Evolutionary conservation across 139 green algal species (phyloP).

Genomic region (Yamagishiella unicocca): DNA sequence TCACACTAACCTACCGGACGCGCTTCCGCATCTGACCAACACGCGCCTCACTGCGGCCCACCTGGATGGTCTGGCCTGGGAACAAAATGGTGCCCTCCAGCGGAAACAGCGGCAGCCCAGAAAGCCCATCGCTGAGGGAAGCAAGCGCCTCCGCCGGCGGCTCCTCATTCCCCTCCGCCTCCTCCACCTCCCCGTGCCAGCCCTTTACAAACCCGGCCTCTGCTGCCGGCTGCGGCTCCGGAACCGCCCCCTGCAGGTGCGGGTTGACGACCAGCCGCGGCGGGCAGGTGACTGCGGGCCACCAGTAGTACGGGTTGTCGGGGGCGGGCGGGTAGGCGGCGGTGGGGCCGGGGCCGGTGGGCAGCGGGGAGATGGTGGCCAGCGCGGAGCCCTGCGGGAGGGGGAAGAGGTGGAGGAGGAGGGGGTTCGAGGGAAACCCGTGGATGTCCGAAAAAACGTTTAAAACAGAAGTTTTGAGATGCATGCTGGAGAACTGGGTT

Average conservation of each 20-base stretch:
- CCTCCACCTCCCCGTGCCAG: not conserved
- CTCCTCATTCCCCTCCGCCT: not conserved
- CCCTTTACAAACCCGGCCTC: not conserved
- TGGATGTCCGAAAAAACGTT: no score
- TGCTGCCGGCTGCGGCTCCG: not conserved
- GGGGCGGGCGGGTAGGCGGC: not conserved
- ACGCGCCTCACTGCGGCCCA: not conserved
- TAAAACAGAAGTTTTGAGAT: no score
- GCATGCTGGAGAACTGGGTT: no score
- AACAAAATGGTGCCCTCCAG: conserved; percentile 11
- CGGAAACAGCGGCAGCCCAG: conserved; percentile 28
- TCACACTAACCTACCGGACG: no score
- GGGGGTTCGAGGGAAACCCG: not conserved
- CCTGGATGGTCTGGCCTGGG: conserved; percentile 42
- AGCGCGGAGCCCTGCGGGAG: not conserved
- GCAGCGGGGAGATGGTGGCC: not conserved
- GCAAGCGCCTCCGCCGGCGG: not conserved
- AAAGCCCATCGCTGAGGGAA: not conserved
- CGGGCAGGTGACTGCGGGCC: not conserved
- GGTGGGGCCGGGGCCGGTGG: conserved; percentile 32
- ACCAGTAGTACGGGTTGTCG: conserved; percentile 41
- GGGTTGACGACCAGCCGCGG: not conserved
- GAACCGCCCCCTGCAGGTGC: not conserved
- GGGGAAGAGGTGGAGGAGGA: not conserved
- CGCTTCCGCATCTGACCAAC: no score